phyloP scores from a whole-genome alignment of 1,284 basidiomycete genomes.

The Cystobasidiaceae sp. region DNA sequence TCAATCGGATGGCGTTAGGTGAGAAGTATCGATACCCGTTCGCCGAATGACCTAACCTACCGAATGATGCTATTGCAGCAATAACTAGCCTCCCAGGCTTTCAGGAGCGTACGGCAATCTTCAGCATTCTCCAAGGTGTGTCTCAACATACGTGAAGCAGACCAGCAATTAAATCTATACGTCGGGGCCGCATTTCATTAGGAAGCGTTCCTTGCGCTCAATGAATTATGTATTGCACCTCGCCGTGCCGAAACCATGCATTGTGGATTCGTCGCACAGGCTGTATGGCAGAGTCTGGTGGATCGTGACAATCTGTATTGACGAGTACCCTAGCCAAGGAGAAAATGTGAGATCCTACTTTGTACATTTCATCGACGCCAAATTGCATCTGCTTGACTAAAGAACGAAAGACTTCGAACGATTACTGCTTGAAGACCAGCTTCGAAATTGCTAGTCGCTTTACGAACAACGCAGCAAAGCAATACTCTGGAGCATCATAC shows the following conservation, averaged over 20 bases:
- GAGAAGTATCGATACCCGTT: background rate
- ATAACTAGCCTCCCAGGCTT: conserved; percentile 13
- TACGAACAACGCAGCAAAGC: no score
- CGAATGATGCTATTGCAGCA: background rate
- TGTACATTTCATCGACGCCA: background rate
- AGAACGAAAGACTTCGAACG: no score
- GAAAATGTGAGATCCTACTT: background rate
- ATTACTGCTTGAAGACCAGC: no score
- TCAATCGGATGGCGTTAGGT: conserved; percentile 23
- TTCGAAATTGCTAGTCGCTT: no score
- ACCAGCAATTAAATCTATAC: background rate
- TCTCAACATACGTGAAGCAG: background rate
- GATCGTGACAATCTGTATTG: no score
- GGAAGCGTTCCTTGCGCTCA: no score
- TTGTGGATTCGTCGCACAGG: background rate
- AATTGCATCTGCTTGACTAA: background rate
- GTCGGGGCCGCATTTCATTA: background rate
- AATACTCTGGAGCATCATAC: no score
- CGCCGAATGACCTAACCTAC: background rate
- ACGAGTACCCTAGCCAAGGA: background rate
- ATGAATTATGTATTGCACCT: no score
- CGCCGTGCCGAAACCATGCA: background rate
- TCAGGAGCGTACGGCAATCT: conserved; percentile 2
- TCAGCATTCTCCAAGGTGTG: background rate
- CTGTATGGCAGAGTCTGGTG: no score